A percentile compares a stretch with the other conserved stretches of the same genome.
phyloP scores from a whole-genome alignment of 306 rosid genomes.

The Rosa rugosa region DNA sequence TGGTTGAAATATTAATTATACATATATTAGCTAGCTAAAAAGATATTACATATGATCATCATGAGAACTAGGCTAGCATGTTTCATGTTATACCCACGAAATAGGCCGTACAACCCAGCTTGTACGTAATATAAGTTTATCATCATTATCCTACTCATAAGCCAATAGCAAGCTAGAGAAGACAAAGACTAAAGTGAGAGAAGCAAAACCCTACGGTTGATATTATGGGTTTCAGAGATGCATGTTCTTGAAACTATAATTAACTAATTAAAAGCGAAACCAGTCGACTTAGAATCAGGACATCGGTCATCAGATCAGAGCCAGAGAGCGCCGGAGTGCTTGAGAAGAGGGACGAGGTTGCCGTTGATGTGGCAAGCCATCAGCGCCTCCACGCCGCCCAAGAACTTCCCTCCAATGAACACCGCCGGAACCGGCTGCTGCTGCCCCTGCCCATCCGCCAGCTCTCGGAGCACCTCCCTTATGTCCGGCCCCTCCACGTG shows the following conservation, averaged over 20 bases:
- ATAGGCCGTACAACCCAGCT: neutral
- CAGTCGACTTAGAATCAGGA: neutral
- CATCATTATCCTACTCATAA: neutral
- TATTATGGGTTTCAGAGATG: too few relatives aligned
- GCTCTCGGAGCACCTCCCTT: constrained; percentile 43
- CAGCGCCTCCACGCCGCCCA: constrained; percentile 82
- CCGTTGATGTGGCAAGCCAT: constrained; percentile 83
- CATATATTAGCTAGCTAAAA: too few relatives aligned
- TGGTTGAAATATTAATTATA: too few relatives aligned
- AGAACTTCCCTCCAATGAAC: constrained; percentile 72
- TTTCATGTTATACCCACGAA: too few relatives aligned
- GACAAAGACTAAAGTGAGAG: too few relatives aligned
- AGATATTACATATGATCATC: too few relatives aligned
- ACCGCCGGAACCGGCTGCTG: constrained; percentile 59
- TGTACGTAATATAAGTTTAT: neutral
- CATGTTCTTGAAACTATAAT: too few relatives aligned
- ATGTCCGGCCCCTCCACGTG: constrained; percentile 48
- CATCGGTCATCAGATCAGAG: constrained; percentile 34
- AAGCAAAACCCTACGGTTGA: too few relatives aligned
- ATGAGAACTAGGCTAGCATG: too few relatives aligned
- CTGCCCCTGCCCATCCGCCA: constrained; percentile 16
- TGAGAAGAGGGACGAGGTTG: constrained; percentile 69
- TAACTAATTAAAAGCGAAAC: neutral
- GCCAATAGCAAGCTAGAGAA: too few relatives aligned
- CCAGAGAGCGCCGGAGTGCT: constrained; percentile 86